Conservation (phyloP, 2,329 filamentous ascomycete species). For the Fusarium nygamai region DNA sequence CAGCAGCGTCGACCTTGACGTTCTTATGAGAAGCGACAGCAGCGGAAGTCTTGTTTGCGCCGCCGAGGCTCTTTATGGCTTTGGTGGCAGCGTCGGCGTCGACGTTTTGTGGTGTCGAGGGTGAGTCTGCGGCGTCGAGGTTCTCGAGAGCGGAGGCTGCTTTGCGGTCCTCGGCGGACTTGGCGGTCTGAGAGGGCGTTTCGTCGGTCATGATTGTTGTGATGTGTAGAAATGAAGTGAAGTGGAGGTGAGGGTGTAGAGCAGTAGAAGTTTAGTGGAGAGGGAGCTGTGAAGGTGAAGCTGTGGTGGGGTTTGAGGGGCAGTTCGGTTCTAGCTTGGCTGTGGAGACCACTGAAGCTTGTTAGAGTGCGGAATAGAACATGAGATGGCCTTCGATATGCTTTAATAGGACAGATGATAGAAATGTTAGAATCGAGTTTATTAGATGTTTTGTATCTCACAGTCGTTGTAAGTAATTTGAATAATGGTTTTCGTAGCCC, state of each 20-base stretch:
- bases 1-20: conserved; percentile 78
- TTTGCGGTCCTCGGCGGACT: conserved; percentile 80
- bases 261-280: too few relatives aligned
- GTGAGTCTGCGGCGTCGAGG: conserved; percentile 66
- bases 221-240: background rate
- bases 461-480: too few relatives aligned
- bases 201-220: conserved; percentile 65
- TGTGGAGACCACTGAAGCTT: background rate
- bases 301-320: conserved; percentile 32
- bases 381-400: background rate
- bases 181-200: conserved; percentile 58
- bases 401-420: background rate
- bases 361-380: background rate
- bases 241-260: conserved; percentile 50
- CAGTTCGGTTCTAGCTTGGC: background rate
- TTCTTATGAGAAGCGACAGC: conserved; percentile 59
- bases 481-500: accelerated
- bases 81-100: conserved; percentile 77
- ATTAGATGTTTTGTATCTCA: too few relatives aligned
- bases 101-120: conserved; percentile 62
- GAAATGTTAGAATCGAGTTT: too few relatives aligned
- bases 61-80: conserved; percentile 72
- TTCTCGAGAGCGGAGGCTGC: conserved; percentile 77
- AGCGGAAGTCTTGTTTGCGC: conserved; percentile 42
- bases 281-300: conserved; percentile 4